Base-by-base conservation (phyloP, 2,329 filamentous ascomycete species). In the Cordyceps sp. region DNA sequence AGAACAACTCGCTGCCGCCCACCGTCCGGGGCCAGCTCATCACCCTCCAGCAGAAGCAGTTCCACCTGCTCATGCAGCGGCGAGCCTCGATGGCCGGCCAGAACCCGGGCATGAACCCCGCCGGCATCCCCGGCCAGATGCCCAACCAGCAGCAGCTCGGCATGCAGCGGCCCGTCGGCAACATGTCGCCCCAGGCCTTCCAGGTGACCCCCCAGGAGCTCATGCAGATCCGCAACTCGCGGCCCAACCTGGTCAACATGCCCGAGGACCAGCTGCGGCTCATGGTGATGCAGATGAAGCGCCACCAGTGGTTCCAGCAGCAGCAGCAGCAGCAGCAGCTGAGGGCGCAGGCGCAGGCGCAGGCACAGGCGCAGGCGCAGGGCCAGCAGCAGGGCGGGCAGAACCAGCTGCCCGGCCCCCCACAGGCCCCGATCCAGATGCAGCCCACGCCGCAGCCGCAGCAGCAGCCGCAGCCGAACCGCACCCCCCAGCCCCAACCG, bases 371-470 rank as follows among this genome's bases (percentile, higher is more conserved):
- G 30, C 42, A 40, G 29, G 38, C 42, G 36, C 55, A 50, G 43
- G 54, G 46, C 5, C 56, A 54, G 31, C 56, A 54, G 31, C 49
- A 53, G 27, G 47, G 50, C 23, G 47, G 46, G 5, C 50, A 57
- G 36, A 52, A 49, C 18, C 57, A 58, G 17, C 57, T 64, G 46
- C 6, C 61, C 19, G 47, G 53, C 4, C 10, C 19, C 10, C 63
- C 63, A 31, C 65, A 61, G 39, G 57, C 57, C 3, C 66, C 66
- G 34, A 66, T 67, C 39, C 63, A 68, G 36, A 52, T 68, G n/a
- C 67, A 69, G 35, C 65, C 66, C 35, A 63, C 59, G 8, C 69
- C 69, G 36, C 66, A 67, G 29, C 69, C 66, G 57, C 69, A 73
- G 36, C 45, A 47, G 33, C 48, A 57, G 36, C 44, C 50, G 15